Evolutionary conservation across 2,329 filamentous ascomycete genomes (phyloP).

Genomic region (Penicillium sp.): DNA sequence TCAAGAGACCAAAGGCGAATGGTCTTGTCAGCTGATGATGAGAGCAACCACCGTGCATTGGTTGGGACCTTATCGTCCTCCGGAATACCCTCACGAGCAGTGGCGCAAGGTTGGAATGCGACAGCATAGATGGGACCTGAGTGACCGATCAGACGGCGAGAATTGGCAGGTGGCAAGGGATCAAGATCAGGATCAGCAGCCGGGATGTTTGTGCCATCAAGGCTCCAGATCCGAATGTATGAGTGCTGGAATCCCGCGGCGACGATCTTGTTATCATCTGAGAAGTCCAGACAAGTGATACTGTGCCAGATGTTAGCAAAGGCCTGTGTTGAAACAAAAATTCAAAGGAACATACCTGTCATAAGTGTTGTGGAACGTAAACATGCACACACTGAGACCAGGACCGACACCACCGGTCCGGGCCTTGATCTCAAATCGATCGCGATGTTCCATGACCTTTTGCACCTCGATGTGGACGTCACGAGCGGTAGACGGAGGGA

Average conservation of each 20-base stretch:
- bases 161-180: slow-evolving; percentile 66
- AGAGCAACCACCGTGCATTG: slow-evolving; percentile 74
- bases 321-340: neutral
- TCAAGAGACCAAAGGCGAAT: slow-evolving; percentile 92
- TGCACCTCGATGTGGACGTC: slow-evolving; percentile 94
- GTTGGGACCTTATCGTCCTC: slow-evolving; percentile 47
- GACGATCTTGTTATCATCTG: slow-evolving; percentile 81
- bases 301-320: slow-evolving; percentile 46
- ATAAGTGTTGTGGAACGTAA: slow-evolving; percentile 95
- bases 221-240: slow-evolving; percentile 90
- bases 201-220: slow-evolving; percentile 78
- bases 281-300: slow-evolving; percentile 92
- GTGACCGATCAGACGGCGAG: slow-evolving; percentile 78
- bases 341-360: slow-evolving; percentile 63
- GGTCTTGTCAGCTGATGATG: slow-evolving; percentile 81
- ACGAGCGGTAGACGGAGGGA: slow-evolving; percentile 81
- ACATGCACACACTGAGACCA: slow-evolving; percentile 89
- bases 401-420: slow-evolving; percentile 80
- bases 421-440: slow-evolving; percentile 83
- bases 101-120: slow-evolving; percentile 75
- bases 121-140: slow-evolving; percentile 85
- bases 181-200: slow-evolving; percentile 62
- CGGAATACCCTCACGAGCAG: slow-evolving; percentile 49
- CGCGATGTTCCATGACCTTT: slow-evolving; percentile 87
- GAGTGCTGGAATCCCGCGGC: slow-evolving; percentile 90